These are phyloP conservation scores for Tulasnella sp. DNA, from an alignment of 768 basidiomycete genomes.

Conservation along the genomic window DNA sequence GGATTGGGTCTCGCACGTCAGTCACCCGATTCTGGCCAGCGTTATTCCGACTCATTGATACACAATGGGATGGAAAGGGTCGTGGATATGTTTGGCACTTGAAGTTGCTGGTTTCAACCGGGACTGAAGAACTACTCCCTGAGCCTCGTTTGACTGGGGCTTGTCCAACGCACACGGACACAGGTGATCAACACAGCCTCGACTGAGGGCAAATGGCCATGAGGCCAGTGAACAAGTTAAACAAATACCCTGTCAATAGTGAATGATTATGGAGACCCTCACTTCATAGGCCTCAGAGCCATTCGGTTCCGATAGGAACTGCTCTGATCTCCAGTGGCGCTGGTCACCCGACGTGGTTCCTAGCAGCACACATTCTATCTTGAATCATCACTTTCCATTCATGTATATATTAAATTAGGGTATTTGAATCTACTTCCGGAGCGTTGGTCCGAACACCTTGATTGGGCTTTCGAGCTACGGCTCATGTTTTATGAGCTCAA, in stretches of 20 bases:
- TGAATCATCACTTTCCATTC: no score
- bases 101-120: not conserved
- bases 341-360: no score
- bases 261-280: not conserved
- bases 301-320: no score
- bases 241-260: not conserved
- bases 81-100: not conserved
- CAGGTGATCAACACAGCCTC: not conserved
- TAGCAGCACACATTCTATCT: no score
- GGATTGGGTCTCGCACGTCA: not conserved
- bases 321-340: no score
- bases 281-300: not conserved
- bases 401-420: no score
- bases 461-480: no score
- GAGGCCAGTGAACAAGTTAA: not conserved
- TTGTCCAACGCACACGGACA: not conserved
- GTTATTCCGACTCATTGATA: not conserved
- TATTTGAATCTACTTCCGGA: no score
- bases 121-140: not conserved
- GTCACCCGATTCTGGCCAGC: not conserved
- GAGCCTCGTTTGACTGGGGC: not conserved
- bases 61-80: not conserved
- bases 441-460: no score
- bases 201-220: not conserved
- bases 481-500: no score